Percentiles rank a stretch among this genome's conserved stretches.
phyloP scores from a whole-genome alignment of 2,329 filamentous ascomycete species.

The Colletotrichum viniferum region DNA sequence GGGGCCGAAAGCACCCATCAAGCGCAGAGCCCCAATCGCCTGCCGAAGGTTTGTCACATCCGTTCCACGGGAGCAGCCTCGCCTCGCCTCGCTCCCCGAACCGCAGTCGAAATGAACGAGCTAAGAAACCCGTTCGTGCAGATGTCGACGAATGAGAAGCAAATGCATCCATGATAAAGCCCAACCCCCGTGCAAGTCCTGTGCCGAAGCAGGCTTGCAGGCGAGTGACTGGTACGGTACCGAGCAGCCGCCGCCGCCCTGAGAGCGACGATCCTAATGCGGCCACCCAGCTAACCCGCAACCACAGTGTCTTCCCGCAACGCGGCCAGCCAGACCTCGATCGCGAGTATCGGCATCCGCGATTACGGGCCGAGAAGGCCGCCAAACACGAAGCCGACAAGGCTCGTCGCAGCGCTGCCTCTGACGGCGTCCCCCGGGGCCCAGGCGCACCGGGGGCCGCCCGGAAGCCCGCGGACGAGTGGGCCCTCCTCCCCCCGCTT shows the following conservation, averaged over 20 bases:
- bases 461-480: slow-evolving; percentile 42
- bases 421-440: slow-evolving; percentile 28
- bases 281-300: not conserved
- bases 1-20: slow-evolving; percentile 35
- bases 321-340: slow-evolving; percentile 60
- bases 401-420: slow-evolving; percentile 33
- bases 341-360: slow-evolving; percentile 61
- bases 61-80: not conserved
- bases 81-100: not conserved
- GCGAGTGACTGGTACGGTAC: slow-evolving; percentile 51
- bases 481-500: slow-evolving; percentile 55
- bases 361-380: slow-evolving; percentile 51
- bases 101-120: not conserved
- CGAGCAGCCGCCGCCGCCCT: not conserved
- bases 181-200: slow-evolving; percentile 55
- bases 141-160: slow-evolving; percentile 61
- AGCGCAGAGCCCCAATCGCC: slow-evolving; percentile 56
- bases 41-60: slow-evolving; percentile 51
- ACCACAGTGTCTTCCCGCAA: slow-evolving; percentile 51
- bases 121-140: slow-evolving; percentile 26
- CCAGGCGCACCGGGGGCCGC: not conserved
- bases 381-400: slow-evolving; percentile 43
- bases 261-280: not conserved
- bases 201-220: slow-evolving; percentile 51
- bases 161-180: slow-evolving; percentile 58